A percentile compares a stretch with the other conserved stretches of the same genome.
These are phyloP conservation scores for Starmerella gropengiesseri DNA, from an alignment of 805 yeast genomes.

Conservation along the genomic window DNA sequence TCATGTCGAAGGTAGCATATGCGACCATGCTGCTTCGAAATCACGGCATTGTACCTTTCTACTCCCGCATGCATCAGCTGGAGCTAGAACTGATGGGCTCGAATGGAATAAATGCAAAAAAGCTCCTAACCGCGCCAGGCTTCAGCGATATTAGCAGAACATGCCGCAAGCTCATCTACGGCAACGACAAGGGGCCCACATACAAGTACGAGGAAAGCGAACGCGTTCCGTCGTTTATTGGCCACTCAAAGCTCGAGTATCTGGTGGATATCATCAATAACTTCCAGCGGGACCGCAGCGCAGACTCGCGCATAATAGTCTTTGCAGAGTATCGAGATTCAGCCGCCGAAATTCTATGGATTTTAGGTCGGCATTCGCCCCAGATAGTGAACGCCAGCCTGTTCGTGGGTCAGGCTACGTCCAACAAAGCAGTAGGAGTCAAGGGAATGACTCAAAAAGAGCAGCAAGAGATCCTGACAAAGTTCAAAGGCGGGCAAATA, in stretches of 20 bases:
- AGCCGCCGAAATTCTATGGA: conserved; percentile 73
- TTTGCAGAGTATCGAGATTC: conserved; percentile 85
- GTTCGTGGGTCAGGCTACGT: conserved; percentile 80
- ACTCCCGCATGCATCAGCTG: conserved; percentile 47
- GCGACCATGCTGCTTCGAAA: conserved; percentile 43
- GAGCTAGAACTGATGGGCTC: conserved; percentile 27
- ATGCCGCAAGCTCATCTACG: conserved; percentile 37
- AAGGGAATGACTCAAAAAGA: conserved; percentile 85
- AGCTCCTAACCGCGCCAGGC: conserved; percentile 45
- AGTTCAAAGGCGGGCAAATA: conserved; percentile 60
- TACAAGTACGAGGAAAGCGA: conserved; percentile 7
- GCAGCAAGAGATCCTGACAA: conserved; percentile 66
- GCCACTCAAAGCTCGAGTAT: conserved; percentile 67
- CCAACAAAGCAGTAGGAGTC: conserved; percentile 25
- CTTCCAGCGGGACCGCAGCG: conserved; percentile 40
- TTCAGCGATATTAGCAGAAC: conserved; percentile 37
- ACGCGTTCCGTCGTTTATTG: conserved; percentile 28
- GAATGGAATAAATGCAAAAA: conserved; percentile 39
- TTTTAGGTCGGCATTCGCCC: conserved; percentile 32
- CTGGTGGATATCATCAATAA: conserved; percentile 44
- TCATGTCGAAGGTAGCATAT: conserved; percentile 61
- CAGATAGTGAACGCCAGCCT: conserved; percentile 54
- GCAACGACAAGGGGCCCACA: conserved; percentile 21
- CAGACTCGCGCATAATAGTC: conserved; percentile 57
- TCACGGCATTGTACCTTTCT: conserved; percentile 75